A percentile compares a stretch with the other conserved stretches of the same genome.
Conservation (phyloP, 1,284 basidiomycete species). For the Trametes hirsuta region DNA sequence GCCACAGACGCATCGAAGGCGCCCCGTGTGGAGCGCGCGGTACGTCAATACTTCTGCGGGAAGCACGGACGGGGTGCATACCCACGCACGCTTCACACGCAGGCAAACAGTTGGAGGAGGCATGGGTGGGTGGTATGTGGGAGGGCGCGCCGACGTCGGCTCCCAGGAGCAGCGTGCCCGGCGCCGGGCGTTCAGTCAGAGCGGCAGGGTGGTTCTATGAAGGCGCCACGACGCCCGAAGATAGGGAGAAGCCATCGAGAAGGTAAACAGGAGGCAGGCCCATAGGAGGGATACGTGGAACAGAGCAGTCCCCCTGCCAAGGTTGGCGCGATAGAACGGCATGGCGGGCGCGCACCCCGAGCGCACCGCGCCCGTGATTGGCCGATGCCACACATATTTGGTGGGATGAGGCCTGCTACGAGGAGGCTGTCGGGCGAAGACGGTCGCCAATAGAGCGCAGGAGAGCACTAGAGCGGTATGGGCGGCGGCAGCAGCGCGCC, state of each 20-base stretch:
- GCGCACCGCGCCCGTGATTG: not conserved
- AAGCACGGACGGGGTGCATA: slow-evolving; percentile 10
- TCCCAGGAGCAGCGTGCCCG: slow-evolving; percentile 1
- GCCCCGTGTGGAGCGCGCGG: slow-evolving; percentile 3
- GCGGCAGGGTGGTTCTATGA: not conserved
- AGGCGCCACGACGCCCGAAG: slow-evolving; percentile 15
- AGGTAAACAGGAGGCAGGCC: not conserved
- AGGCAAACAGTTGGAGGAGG: not conserved
- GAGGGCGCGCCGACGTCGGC: slow-evolving; percentile 11
- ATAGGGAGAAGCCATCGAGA: slow-evolving; percentile 18
- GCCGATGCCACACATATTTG: slow-evolving; percentile 2
- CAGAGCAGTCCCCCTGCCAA: slow-evolving; percentile 8
- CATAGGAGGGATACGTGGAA: not conserved
- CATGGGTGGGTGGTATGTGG: not conserved
- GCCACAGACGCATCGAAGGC: slow-evolving; percentile 5
- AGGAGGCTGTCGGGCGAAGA: slow-evolving; percentile 12
- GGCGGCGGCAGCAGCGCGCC: slow-evolving; percentile 8
- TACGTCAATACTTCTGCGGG: slow-evolving; percentile 11
- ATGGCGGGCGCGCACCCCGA: slow-evolving; percentile 17
- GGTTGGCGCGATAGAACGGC: slow-evolving; percentile 8
- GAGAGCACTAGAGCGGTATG: not conserved
- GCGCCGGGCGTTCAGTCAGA: slow-evolving; percentile 1
- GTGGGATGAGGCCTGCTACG: slow-evolving; percentile 3
- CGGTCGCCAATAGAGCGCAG: slow-evolving; percentile 9
- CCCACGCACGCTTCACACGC: slow-evolving; percentile 2